A percentile compares a stretch with the other conserved stretches of the same genome.
phyloP scores from a whole-genome alignment of 371 early-diverging fungal species.

The Mortierella sp. region DNA sequence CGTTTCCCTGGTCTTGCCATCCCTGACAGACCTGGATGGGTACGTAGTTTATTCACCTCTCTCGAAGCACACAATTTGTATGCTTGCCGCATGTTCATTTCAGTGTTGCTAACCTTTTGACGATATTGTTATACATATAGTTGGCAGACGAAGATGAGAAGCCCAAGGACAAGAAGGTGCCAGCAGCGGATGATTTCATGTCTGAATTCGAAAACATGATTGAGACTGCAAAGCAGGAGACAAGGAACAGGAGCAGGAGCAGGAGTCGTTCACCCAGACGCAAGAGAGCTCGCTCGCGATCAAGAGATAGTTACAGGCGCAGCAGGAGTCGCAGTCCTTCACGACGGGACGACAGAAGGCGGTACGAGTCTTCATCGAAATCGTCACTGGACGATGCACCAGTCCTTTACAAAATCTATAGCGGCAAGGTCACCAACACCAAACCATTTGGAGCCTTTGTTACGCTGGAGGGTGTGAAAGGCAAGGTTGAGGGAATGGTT shows the following conservation, averaged over 20 bases:
- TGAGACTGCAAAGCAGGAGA: constrained; percentile 43
- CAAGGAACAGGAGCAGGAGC: constrained; percentile 44
- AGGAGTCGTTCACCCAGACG: constrained; percentile 54
- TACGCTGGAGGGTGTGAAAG: constrained; percentile 81
- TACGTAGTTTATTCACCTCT: constrained; percentile 1
- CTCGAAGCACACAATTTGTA: background rate
- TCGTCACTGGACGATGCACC: constrained; percentile 79
- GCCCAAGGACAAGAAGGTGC: constrained; percentile 53
- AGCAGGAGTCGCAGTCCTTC: constrained; percentile 58
- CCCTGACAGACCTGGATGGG: constrained; percentile 66
- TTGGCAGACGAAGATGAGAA: constrained; percentile 20
- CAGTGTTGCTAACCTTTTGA: background rate
- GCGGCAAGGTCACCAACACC: constrained; percentile 82
- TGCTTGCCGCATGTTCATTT: background rate
- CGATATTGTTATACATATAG: background rate
- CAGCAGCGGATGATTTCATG: constrained; percentile 67
- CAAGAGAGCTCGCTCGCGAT: constrained; percentile 45
- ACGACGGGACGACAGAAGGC: constrained; percentile 37
- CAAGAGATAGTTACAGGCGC: constrained; percentile 31
- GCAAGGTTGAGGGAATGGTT: constrained; percentile 87
- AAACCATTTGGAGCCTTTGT: constrained; percentile 96
- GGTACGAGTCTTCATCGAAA: constrained; percentile 31
- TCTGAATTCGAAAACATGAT: constrained; percentile 69
- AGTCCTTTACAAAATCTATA: constrained; percentile 91
- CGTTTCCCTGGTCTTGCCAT: constrained; percentile 91